Percentiles rank a stretch among this genome's conserved stretches.
These are phyloP conservation scores for Globisporangium mamillatum DNA, from an alignment of 352 stramenopile genomes.

Conservation along the genomic window DNA sequence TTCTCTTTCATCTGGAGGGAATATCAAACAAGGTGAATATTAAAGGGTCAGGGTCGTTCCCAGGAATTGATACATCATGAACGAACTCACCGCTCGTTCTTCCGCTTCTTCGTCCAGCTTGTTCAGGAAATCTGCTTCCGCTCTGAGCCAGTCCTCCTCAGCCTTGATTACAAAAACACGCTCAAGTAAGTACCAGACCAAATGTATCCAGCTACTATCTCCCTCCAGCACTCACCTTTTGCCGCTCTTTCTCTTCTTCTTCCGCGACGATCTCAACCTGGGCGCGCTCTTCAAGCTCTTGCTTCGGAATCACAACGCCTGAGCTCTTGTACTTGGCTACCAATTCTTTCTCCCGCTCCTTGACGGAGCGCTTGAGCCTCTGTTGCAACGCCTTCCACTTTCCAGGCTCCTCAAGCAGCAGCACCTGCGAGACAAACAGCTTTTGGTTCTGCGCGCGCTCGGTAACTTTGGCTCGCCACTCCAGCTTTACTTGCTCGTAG, in stretches of 20 bases:
- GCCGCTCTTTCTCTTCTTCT: constrained; percentile 45
- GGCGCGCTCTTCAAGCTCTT: constrained; percentile 48
- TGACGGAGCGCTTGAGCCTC: constrained; percentile 32
- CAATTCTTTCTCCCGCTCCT: constrained; percentile 37
- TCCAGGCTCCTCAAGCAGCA: constrained; percentile 48
- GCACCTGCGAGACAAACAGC: constrained; percentile 44
- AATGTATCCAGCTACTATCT: background rate
- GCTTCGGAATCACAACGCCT: constrained; percentile 35
- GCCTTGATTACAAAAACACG: constrained; percentile 18
- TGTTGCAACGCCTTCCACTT: constrained; percentile 47
- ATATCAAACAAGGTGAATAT: background rate
- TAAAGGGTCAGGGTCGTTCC: background rate
- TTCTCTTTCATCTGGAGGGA: constrained; percentile 41
- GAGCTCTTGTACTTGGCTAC: constrained; percentile 44
- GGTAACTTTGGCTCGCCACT: constrained; percentile 42
- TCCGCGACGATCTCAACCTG: constrained; percentile 50
- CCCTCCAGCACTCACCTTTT: constrained; percentile 19
- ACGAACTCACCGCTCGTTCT: constrained; percentile 33
- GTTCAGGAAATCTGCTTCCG: constrained; percentile 52
- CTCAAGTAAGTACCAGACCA: constrained; percentile 2
- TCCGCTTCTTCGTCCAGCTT: constrained; percentile 44
- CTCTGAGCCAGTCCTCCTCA: constrained; percentile 48
- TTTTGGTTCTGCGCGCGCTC: constrained; percentile 24
- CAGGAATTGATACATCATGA: background rate
- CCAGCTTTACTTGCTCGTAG: constrained; percentile 34